A percentile compares a stretch with the other conserved stretches of the same genome.
Conservation (phyloP, 164 flowering plant genomes). For the Vitis labrusca region DNA sequence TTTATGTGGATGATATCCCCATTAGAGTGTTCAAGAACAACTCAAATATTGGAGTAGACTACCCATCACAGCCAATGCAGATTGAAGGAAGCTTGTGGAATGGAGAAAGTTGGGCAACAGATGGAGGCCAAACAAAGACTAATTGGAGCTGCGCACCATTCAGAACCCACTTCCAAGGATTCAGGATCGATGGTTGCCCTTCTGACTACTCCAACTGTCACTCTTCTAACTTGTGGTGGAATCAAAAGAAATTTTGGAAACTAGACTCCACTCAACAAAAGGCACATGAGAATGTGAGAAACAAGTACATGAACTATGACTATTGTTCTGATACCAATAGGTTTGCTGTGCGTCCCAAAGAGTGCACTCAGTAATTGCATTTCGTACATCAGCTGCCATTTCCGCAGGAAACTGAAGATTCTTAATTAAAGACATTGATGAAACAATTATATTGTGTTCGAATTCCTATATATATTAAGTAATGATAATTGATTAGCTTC, state of each 20-base stretch:
- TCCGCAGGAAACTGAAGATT: too few species aligned
- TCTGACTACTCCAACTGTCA: constrained; percentile 13
- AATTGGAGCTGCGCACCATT: constrained; percentile 67
- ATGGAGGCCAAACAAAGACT: constrained; percentile 53
- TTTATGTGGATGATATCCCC: constrained; percentile 61
- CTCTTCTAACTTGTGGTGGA: constrained; percentile 50
- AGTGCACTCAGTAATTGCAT: constrained; percentile 27
- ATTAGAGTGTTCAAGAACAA: constrained; percentile 69
- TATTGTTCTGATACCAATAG: constrained; percentile 53
- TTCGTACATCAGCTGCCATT: too few species aligned
- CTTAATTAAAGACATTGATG: too few species aligned
- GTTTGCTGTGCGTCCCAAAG: constrained; percentile 38
- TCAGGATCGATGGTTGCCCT: constrained; percentile 46
- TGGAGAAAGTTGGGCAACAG: constrained; percentile 73
- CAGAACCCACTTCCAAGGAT: constrained; percentile 39
- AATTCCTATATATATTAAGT: too few species aligned
- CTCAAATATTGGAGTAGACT: constrained; percentile 35
- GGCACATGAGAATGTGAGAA: constrained; percentile 25
- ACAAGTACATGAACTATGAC: constrained; percentile 49
- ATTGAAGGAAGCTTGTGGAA: constrained; percentile 63
- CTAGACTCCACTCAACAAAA: constrained; percentile 23
- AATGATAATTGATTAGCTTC: too few species aligned
- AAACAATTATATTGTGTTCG: too few species aligned
- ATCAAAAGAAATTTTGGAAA: constrained; percentile 26
- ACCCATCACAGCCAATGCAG: constrained; percentile 59